Evolutionary conservation across 2,329 filamentous ascomycete species (phyloP).

Genomic region (Trichoderma sp.): DNA sequence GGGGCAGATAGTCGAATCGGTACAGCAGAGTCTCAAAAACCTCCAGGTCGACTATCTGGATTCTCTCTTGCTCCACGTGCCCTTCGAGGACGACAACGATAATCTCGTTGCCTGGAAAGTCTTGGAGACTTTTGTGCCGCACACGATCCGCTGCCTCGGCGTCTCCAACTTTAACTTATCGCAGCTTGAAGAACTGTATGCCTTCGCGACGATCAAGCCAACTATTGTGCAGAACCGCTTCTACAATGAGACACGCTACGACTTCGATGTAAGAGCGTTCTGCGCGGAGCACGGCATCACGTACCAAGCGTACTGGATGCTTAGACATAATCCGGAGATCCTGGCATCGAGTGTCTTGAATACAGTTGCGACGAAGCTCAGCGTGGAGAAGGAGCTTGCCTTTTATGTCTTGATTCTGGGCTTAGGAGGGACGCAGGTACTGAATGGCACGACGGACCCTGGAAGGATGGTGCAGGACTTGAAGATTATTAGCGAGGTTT

Average conservation of each 20-base stretch:
- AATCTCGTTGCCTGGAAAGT: not conserved
- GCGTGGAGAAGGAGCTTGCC: not conserved
- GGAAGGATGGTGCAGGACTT: not conserved
- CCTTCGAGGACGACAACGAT: not conserved
- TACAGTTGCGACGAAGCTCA: not conserved
- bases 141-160: not conserved
- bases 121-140: not conserved
- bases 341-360: not conserved
- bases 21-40: not conserved
- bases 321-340: not conserved
- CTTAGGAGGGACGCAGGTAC: not conserved
- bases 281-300: no score
- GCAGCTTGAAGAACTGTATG: not conserved
- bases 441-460: not conserved
- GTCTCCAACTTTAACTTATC: not conserved
- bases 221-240: not conserved
- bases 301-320: not conserved
- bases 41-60: not conserved
- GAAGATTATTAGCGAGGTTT: not conserved
- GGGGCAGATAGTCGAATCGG: not conserved
- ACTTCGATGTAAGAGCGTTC: no score
- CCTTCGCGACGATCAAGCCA: not conserved
- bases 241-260: not conserved
- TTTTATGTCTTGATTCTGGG: constrained; percentile 2
- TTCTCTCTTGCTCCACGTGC: not conserved